A percentile compares a stretch with the other conserved stretches of the same genome.
phyloP scores from a whole-genome alignment of 345 rosid genomes.

The Euphorbia peplus region DNA sequence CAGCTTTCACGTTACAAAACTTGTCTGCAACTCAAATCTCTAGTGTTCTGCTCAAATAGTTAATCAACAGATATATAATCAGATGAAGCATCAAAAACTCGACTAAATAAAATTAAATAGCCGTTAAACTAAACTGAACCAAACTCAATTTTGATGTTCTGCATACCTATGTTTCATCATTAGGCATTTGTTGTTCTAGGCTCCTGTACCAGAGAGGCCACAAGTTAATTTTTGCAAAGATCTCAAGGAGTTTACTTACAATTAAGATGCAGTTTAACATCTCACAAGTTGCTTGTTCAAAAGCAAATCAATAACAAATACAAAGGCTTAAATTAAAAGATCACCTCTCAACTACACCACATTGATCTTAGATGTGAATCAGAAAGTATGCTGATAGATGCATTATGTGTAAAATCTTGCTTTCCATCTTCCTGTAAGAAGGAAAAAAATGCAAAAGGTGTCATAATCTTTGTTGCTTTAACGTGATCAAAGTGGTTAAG shows the following conservation, averaged over 20 bases:
- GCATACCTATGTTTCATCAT: not conserved
- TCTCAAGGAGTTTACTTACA: not conserved
- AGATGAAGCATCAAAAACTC: no score
- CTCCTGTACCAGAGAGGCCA: not conserved
- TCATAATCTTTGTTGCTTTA: not conserved
- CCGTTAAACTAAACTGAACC: not conserved
- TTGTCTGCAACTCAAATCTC: no score
- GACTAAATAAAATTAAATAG: no score
- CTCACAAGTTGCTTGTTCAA: not conserved
- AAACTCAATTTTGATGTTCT: not conserved
- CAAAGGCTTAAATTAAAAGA: not conserved
- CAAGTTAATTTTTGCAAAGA: slow-evolving; percentile 4
- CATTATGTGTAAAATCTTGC: slow-evolving; percentile 10
- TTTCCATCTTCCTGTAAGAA: slow-evolving; percentile 20
- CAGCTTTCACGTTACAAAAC: no score
- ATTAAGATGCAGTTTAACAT: not conserved
- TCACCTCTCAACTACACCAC: slow-evolving; percentile 25
- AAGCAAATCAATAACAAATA: not conserved
- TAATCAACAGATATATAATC: no score
- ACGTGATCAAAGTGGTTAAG: no score
- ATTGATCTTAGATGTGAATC: slow-evolving; percentile 9
- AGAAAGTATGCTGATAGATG: slow-evolving; percentile 16
- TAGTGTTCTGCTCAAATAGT: no score
- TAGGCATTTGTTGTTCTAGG: not conserved
- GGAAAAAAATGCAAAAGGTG: slow-evolving; percentile 3